These are phyloP conservation scores for Fraxinus ornus DNA, from an alignment of 305 asterid species.

Conservation along the genomic window DNA sequence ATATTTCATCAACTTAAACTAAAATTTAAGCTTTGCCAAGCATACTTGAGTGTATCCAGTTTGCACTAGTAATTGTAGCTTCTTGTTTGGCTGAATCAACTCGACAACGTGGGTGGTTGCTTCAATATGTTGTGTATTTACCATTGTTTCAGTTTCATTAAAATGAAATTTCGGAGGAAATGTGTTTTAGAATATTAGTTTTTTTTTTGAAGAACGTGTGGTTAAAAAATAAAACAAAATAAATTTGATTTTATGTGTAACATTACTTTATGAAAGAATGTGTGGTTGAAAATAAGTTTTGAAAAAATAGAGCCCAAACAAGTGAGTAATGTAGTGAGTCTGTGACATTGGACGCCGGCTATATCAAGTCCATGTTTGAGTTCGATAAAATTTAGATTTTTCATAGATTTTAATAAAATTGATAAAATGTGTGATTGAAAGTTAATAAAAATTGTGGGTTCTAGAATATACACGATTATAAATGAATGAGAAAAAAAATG, in stretches of 20 bases:
- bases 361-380: too few relatives aligned
- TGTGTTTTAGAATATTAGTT: background rate
- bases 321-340: background rate
- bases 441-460: too few relatives aligned
- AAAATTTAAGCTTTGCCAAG: background rate
- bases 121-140: background rate
- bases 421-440: too few relatives aligned
- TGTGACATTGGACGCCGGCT: background rate
- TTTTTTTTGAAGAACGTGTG: background rate
- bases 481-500: too few relatives aligned
- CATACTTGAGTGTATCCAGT: background rate
- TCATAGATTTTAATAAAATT: background rate
- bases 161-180: background rate
- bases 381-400: too few relatives aligned
- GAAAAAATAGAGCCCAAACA: background rate
- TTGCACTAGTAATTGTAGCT: too few relatives aligned
- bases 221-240: too few relatives aligned
- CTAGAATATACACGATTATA: too few relatives aligned
- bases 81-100: background rate
- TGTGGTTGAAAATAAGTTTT: too few relatives aligned
- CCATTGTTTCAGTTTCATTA: background rate
- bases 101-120: background rate
- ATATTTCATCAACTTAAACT: too few relatives aligned
- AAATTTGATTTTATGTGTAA: too few relatives aligned
- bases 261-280: background rate